Evolutionary conservation across 1,284 basidiomycete species (phyloP).

Genomic region (Pseudozyma thailandica): DNA sequence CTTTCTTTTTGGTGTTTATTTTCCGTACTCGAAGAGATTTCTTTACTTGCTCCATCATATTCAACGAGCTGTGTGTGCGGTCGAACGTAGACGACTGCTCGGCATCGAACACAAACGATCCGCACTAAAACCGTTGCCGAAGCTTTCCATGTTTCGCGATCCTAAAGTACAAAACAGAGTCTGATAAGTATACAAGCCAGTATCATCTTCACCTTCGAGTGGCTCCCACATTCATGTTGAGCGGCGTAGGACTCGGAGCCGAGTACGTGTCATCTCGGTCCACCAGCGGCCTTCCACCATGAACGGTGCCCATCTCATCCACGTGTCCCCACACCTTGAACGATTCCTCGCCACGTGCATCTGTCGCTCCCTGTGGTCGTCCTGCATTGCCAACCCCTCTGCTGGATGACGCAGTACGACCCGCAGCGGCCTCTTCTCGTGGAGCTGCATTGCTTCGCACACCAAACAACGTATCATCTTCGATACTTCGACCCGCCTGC

Average conservation of each 20-base stretch:
- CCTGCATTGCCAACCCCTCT: neutral
- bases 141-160: neutral
- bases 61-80: no score
- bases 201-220: slow-evolving; percentile 10
- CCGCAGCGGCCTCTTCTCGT: slow-evolving; percentile 11
- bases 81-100: no score
- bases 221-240: slow-evolving; percentile 36
- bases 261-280: slow-evolving; percentile 59
- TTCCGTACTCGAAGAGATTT: no score
- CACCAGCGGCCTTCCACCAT: slow-evolving; percentile 54
- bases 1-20: no score
- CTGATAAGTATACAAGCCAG: neutral
- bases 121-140: no score
- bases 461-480: slow-evolving; percentile 66
- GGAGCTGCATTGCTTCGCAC: slow-evolving; percentile 41
- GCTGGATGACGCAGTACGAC: slow-evolving; percentile 11
- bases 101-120: no score
- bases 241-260: slow-evolving; percentile 58
- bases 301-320: slow-evolving; percentile 57
- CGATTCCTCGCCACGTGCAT: slow-evolving; percentile 25
- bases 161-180: neutral
- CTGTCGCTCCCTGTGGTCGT: slow-evolving; percentile 4
- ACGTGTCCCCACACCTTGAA: slow-evolving; percentile 54
- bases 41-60: no score
- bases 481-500: slow-evolving; percentile 49